Evolutionary conservation across 2,329 filamentous ascomycete species (phyloP).

Genomic region (Ophiostoma ips): DNA sequence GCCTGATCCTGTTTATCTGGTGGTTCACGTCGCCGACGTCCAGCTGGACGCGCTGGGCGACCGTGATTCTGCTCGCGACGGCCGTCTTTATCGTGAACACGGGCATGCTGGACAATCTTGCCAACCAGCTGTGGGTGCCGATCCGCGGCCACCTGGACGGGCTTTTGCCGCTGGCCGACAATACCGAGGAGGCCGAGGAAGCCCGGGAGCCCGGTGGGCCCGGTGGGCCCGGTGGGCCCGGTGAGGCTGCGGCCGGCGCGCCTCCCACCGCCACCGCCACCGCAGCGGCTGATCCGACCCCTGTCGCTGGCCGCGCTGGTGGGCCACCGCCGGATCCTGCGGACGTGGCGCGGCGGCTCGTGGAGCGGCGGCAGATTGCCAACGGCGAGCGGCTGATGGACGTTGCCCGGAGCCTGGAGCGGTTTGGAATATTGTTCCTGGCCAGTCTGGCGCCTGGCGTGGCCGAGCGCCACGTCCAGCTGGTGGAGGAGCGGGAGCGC

Average conservation of each 20-base stretch:
- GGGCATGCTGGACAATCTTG: conserved; percentile 41
- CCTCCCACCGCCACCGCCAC: background rate
- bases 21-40: conserved; percentile 46
- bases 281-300: background rate
- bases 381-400: conserved; percentile 36
- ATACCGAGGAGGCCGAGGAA: conserved; percentile 21
- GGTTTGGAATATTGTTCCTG: conserved; percentile 47
- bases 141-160: conserved; percentile 45
- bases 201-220: too few relatives aligned
- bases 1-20: conserved; percentile 47
- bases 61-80: conserved; percentile 38
- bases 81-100: conserved; percentile 46
- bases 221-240: too few relatives aligned
- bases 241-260: background rate
- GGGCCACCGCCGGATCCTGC: conserved; percentile 30
- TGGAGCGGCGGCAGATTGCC: conserved; percentile 30
- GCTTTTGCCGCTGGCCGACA: conserved; percentile 30
- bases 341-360: conserved; percentile 38
- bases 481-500: conserved; percentile 38
- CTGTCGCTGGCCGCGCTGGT: background rate
- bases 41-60: conserved; percentile 46
- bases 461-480: conserved; percentile 49
- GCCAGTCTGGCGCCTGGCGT: conserved; percentile 53
- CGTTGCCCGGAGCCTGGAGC: conserved; percentile 40
- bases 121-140: conserved; percentile 41